Conservation (phyloP, 495 filamentous ascomycete genomes). For the Neurospora sp. region DNA sequence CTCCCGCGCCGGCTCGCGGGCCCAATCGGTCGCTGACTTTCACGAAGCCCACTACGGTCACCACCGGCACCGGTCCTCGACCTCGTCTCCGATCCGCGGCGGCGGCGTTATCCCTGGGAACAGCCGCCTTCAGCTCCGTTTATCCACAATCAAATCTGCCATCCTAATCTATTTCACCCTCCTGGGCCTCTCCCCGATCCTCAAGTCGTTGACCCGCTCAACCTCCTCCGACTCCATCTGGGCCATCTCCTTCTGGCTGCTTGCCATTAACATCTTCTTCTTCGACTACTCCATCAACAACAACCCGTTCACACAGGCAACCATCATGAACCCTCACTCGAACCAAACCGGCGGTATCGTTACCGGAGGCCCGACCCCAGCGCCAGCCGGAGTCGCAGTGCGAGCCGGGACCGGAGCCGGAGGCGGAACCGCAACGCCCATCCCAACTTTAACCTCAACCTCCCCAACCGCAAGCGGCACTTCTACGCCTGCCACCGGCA, state of each 20-base stretch:
- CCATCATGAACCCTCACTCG: not conserved
- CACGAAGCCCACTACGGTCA: not conserved
- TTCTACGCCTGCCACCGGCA: not conserved
- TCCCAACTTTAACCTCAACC: not conserved
- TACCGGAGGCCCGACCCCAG: slow-evolving; percentile 12
- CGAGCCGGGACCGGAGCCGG: not conserved
- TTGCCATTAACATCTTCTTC: slow-evolving; percentile 92
- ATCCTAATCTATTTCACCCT: slow-evolving; percentile 87
- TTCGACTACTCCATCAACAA: slow-evolving; percentile 68
- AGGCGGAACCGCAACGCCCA: not conserved
- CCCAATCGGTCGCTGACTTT: not conserved
- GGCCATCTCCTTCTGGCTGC: slow-evolving; percentile 87
- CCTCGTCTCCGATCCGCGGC: slow-evolving; percentile 1
- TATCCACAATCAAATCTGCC: slow-evolving; percentile 66
- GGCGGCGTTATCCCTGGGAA: slow-evolving; percentile 7
- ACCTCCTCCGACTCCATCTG: slow-evolving; percentile 89
- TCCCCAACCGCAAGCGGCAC: not conserved
- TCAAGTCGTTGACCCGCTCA: slow-evolving; percentile 86
- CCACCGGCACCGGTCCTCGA: not conserved
- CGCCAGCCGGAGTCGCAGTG: not conserved
- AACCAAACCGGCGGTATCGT: not conserved
- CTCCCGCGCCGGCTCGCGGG: slow-evolving; percentile 1
- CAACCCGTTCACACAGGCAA: not conserved
- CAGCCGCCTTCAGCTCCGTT: slow-evolving; percentile 27
- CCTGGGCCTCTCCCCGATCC: slow-evolving; percentile 82